Evolutionary conservation across 306 rosid genomes (phyloP).

Genomic region (Quercus suber): DNA sequence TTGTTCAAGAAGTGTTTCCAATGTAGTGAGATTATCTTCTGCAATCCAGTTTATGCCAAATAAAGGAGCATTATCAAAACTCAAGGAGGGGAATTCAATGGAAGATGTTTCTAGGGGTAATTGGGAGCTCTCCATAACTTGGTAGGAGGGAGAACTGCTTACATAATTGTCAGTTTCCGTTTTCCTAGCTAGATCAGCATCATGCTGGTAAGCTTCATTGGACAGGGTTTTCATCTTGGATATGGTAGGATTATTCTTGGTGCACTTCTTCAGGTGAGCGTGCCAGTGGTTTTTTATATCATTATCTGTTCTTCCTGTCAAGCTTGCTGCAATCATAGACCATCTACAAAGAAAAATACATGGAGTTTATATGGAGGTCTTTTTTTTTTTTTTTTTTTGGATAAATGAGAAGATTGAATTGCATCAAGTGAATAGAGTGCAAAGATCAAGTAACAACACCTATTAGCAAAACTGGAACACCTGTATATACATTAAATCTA

Average conservation of each 20-base stretch:
- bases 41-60: not conserved
- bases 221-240: not conserved
- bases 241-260: not conserved
- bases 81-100: conserved; percentile 13
- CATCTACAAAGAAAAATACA: conserved; percentile 35
- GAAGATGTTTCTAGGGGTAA: conserved; percentile 19
- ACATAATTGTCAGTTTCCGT: too few species aligned
- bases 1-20: too few species aligned
- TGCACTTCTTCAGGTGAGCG: conserved; percentile 47
- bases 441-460: too few species aligned
- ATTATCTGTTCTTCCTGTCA: conserved; percentile 74
- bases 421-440: too few species aligned
- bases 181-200: too few species aligned
- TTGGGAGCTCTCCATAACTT: conserved; percentile 38
- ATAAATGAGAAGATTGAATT: too few species aligned
- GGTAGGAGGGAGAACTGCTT: too few species aligned
- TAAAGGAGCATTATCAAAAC: not conserved
- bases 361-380: not conserved
- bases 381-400: not conserved
- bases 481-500: too few species aligned
- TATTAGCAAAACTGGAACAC: too few species aligned
- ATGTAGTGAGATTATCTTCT: conserved; percentile 11
- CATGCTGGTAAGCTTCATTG: not conserved
- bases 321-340: conserved; percentile 54
- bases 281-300: conserved; percentile 73